Base-by-base conservation (phyloP, 1,139 yeast species). In the Taphrina deformans region DNA sequence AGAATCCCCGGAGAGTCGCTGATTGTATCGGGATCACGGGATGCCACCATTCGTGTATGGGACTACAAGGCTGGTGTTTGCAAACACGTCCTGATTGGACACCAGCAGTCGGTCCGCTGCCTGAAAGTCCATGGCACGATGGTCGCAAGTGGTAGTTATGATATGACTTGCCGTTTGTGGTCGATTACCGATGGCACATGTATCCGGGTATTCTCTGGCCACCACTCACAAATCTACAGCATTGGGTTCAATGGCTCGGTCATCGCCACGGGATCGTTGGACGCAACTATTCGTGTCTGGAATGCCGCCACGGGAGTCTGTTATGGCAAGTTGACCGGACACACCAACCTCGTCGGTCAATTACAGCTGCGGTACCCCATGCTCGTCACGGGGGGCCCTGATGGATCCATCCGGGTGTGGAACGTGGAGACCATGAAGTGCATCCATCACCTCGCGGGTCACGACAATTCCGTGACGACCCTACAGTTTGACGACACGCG, bases 341-440 rank as follows among this genome's bases (percentile, higher is more conserved):
- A 93, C 75, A 86, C 90, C 0, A 89, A 93, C 14, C 78, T 93
- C 21, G 99, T 93, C 23, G 99, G 99, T 0, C 79, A 93, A 26
- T 79, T 95, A 35, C 91, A 89, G 56, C 80, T 92, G 29, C 87
- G 90, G 6, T 86, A 88, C 50, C 85, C 87, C 18, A 86, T 85
- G 53, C 79, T 93, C n/a, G 96, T 93, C 1, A 88, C 96, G 40
- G 99, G 97, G 0, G 98, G 97, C 0, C 98, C 98, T 0, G 99
- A 93, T 74, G 85, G 96, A 1, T 86, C 97, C 0, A 80, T 93
- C 52, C 81, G 97, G 61, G 87, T 93, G 1, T 93, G 99, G 99
- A 88, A 93, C 73, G 95, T 97, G 0, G 84, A 83, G 35, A 83
- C 85, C 3, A 96, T 96, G 33, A 82, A 83, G 50, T 82, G 85